These are phyloP conservation scores for Phanerochaete sordida DNA, from an alignment of 768 basidiomycete genomes.

Conservation along the genomic window DNA sequence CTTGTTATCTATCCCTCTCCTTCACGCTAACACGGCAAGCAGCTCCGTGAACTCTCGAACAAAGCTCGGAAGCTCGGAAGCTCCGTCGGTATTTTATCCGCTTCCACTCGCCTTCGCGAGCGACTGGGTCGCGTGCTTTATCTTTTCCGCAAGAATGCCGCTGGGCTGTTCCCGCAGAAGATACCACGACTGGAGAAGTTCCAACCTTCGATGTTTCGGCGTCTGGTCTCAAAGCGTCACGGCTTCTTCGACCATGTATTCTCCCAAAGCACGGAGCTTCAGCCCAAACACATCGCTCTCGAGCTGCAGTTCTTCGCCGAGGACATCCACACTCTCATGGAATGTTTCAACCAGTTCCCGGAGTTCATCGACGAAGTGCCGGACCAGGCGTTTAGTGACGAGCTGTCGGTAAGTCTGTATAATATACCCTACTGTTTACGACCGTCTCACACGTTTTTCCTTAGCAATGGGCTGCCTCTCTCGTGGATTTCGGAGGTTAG, in stretches of 20 bases:
- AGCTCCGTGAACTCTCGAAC: slow-evolving; percentile 71
- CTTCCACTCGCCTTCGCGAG: slow-evolving; percentile 62
- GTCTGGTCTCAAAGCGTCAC: not conserved
- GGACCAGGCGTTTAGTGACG: slow-evolving; percentile 67
- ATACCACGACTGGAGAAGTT: not conserved
- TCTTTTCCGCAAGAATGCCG: slow-evolving; percentile 67
- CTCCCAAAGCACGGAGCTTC: not conserved
- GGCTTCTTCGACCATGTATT: not conserved
- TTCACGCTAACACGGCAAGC: slow-evolving; percentile 7
- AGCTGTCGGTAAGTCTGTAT: slow-evolving; percentile 61
- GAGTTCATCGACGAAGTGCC: slow-evolving; percentile 73
- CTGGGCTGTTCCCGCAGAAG: slow-evolving; percentile 52
- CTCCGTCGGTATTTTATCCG: slow-evolving; percentile 69
- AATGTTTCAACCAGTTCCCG: slow-evolving; percentile 72
- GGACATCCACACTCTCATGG: slow-evolving; percentile 66
- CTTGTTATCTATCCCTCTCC: no score
- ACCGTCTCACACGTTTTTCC: not conserved
- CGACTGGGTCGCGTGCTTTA: slow-evolving; percentile 60
- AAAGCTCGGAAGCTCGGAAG: slow-evolving; percentile 75
- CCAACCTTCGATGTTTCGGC: not conserved
- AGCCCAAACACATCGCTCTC: slow-evolving; percentile 54
- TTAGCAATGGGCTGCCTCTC: slow-evolving; percentile 7
- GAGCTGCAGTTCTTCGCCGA: slow-evolving; percentile 58
- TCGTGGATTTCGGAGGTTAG: slow-evolving; percentile 5
- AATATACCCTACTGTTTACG: slow-evolving; percentile 24